Conservation (phyloP, 352 stramenopile species). For the Globisporangium uncinulatum region DNA sequence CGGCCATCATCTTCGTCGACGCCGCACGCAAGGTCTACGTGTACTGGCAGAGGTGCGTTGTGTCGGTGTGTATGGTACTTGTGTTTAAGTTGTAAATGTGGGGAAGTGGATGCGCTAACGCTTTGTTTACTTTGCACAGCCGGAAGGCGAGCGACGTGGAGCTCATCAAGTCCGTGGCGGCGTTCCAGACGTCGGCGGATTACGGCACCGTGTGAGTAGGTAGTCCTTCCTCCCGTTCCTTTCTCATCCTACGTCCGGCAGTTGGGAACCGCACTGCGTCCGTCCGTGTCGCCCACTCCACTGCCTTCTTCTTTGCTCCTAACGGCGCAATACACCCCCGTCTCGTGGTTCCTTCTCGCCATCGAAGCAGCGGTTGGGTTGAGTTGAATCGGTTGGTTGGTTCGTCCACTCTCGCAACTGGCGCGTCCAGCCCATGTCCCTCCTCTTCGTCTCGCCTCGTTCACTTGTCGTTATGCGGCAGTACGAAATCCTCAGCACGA, state of each 20-base stretch:
- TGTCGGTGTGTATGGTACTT: neutral
- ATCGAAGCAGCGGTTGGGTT: too few species aligned
- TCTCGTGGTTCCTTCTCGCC: neutral
- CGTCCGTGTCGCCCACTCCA: neutral
- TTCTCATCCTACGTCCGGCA: neutral
- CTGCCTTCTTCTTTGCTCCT: neutral
- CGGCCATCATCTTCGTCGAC: slow-evolving; percentile 36
- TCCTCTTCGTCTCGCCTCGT: slow-evolving; percentile 8
- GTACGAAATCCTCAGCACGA: slow-evolving; percentile 4
- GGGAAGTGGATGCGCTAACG: neutral
- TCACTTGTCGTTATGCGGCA: slow-evolving; percentile 14
- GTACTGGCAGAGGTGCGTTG: slow-evolving; percentile 42
- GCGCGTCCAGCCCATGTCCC: slow-evolving; percentile 2
- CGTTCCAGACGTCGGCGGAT: slow-evolving; percentile 40
- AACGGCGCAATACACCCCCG: neutral
- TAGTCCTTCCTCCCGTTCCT: neutral
- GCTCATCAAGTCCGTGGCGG: slow-evolving; percentile 29
- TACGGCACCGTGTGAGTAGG: slow-evolving; percentile 41
- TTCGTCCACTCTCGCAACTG: slow-evolving; percentile 5
- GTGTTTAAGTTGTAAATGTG: too few species aligned
- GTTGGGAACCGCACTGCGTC: neutral
- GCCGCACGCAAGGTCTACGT: slow-evolving; percentile 36
- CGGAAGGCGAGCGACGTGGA: slow-evolving; percentile 27
- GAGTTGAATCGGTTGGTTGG: neutral
- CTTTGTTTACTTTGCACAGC: neutral